phyloP scores from a whole-genome alignment of 2,329 filamentous ascomycete genomes.

The Thielaviopsis euricoi region DNA sequence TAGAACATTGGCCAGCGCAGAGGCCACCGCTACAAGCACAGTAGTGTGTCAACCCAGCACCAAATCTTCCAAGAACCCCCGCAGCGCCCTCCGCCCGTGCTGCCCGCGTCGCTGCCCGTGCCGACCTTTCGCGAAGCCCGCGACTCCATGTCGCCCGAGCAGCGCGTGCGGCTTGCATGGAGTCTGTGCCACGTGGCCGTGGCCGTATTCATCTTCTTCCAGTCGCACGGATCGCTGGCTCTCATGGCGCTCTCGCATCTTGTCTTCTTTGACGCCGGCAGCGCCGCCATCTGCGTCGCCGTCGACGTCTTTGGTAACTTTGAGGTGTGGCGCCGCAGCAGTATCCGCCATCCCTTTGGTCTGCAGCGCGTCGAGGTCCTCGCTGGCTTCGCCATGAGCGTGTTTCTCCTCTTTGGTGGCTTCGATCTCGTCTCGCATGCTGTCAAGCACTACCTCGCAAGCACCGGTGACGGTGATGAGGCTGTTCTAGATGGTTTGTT shows the following conservation, averaged over 20 bases:
- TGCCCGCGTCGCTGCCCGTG: constrained; percentile 82
- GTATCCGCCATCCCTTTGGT: constrained; percentile 83
- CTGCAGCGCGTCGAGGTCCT: constrained; percentile 86
- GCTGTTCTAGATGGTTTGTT: too few relatives aligned
- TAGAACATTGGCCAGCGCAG: constrained; percentile 81
- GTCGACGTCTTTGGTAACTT: constrained; percentile 94
- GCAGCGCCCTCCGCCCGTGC: constrained; percentile 65
- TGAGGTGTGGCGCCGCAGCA: constrained; percentile 89
- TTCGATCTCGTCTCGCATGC: constrained; percentile 91
- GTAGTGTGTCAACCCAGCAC: constrained; percentile 71
- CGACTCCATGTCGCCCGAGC: constrained; percentile 75
- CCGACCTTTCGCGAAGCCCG: constrained; percentile 80
- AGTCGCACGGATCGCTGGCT: constrained; percentile 68
- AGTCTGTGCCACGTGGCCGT: constrained; percentile 75
- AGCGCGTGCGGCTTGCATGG: constrained; percentile 72
- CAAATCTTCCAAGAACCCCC: constrained; percentile 93
- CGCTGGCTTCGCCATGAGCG: constrained; percentile 87
- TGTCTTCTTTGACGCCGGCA: constrained; percentile 88
- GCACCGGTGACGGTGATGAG: constrained; percentile 21
- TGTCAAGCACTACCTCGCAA: constrained; percentile 82
- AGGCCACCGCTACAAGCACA: constrained; percentile 96
- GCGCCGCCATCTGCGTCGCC: constrained; percentile 75
- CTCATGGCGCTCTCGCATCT: constrained; percentile 86
- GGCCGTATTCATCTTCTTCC: constrained; percentile 72
- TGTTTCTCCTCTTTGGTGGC: constrained; percentile 93